Evolutionary conservation across 2,329 filamentous ascomycete species (phyloP), one percentile per base, ranked within the genome.

Genomic region (Colletotrichum musae): DNA sequence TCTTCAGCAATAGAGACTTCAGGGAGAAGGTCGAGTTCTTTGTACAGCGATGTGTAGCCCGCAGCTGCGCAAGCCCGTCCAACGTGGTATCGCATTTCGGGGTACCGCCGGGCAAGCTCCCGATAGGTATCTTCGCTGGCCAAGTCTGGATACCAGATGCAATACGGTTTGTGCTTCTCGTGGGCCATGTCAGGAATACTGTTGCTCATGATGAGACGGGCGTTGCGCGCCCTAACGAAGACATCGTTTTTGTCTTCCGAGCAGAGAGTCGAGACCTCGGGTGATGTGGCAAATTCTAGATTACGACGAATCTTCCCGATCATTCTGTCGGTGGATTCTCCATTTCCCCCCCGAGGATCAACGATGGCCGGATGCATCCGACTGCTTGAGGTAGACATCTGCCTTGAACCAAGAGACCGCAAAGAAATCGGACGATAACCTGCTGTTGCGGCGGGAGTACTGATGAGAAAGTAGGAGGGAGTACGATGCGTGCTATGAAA

Each of bases 241-340:
- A 43, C 4, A 12, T 56, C 21, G 10, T n/a, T 26, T 24, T 10
- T 6, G 6, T 3, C 13, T n/a, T 45, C 5, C 16, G 24, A 41
- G 21, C 21, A 52, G 32, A 52, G 21, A 7, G 16, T 5, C 7
- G 13, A 6, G 15, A 51, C 9, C 15, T 41, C 21, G 10, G 39
- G 13, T 41, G 39, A 57, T 16, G 12, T 45, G 7, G 52, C 61
- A 15, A 64, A 64, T 1, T n/a, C 26, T 13, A 10, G 12, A 13
- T 64, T 12, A 12, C 58, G 39, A n/a, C 61, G 61, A 7, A 58
- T 64, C 5, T 43, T 52, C 9, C 39, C 32, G 26, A 63, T 5
- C 1, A 1, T 18, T 18, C 18, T 18, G 18, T 18, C 18, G 18
- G 18, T 18, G 18, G 18, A 18, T 18, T 18, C 18, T 18, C 18